phyloP scores from a whole-genome alignment of 2,329 filamentous ascomycete species.

The Scedosporium minutisporum region DNA sequence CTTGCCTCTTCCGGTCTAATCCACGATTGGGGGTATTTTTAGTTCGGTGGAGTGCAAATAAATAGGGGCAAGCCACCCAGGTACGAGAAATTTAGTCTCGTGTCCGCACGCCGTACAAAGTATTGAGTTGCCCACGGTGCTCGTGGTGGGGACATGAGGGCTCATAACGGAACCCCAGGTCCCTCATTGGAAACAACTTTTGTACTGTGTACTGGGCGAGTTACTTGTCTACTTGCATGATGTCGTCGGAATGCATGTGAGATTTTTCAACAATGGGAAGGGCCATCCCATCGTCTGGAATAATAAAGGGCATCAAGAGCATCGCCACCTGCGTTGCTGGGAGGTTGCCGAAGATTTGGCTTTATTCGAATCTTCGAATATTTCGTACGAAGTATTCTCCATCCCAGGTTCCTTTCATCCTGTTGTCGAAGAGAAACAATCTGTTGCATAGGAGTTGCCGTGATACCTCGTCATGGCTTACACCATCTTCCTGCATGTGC shows the following conservation, averaged over 20 bases:
- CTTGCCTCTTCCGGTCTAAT: not conserved
- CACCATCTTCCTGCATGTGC: no score
- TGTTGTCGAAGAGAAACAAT: no score
- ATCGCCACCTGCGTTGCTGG: no score
- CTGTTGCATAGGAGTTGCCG: no score
- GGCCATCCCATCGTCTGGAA: no score
- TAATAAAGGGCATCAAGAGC: no score
- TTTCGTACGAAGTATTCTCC: no score
- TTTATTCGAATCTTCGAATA: no score
- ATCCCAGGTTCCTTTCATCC: no score
- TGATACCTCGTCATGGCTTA: no score
- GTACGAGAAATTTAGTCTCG: not conserved
- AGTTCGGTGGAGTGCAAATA: constrained; percentile 1
- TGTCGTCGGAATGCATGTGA: not conserved
- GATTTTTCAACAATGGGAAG: not conserved
- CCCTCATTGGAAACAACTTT: not conserved
- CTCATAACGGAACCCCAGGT: not conserved
- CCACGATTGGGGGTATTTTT: not conserved
- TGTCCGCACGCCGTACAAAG: not conserved
- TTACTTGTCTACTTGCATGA: not conserved
- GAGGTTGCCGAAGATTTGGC: no score
- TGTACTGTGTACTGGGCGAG: not conserved
- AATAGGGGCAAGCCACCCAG: not conserved
- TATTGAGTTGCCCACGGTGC: not conserved
- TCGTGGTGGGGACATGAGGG: not conserved